Conservation (phyloP, 257 asterid species). For the Scutellaria barbata region DNA sequence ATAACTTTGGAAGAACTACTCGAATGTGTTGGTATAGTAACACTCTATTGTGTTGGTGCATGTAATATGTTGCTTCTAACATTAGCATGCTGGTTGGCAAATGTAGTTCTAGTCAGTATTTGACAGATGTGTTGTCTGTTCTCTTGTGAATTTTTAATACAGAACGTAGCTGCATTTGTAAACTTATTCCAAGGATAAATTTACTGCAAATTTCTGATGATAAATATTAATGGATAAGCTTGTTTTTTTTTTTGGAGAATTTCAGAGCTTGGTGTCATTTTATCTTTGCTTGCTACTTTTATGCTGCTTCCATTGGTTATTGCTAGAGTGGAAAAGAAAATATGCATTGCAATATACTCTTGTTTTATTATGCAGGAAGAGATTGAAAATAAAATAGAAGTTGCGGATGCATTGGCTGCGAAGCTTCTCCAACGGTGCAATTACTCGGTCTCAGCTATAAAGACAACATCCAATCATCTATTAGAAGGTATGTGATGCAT, state of each 20-base stretch:
- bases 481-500: conserved; percentile 68
- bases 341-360: conserved; percentile 27
- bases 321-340: background rate
- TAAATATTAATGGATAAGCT: too few species aligned
- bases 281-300: conserved; percentile 25
- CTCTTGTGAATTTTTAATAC: too few species aligned
- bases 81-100: conserved; percentile 27
- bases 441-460: conserved; percentile 84
- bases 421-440: conserved; percentile 96
- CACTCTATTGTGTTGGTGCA: background rate
- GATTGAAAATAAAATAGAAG: conserved; percentile 88
- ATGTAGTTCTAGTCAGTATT: conserved; percentile 12
- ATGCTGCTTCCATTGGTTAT: conserved; percentile 12
- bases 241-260: too few species aligned
- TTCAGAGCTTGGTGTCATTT: too few species aligned
- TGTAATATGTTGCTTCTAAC: conserved; percentile 8
- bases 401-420: conserved; percentile 88
- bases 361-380: conserved; percentile 68
- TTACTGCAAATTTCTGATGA: too few species aligned
- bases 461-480: conserved; percentile 78
- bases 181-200: too few species aligned
- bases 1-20: background rate
- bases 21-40: conserved; percentile 12
- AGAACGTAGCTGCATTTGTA: too few species aligned
- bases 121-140: conserved; percentile 7